Base-by-base conservation (phyloP, 2,329 filamentous ascomycete species). In the Colletotrichum gigasporum region DNA sequence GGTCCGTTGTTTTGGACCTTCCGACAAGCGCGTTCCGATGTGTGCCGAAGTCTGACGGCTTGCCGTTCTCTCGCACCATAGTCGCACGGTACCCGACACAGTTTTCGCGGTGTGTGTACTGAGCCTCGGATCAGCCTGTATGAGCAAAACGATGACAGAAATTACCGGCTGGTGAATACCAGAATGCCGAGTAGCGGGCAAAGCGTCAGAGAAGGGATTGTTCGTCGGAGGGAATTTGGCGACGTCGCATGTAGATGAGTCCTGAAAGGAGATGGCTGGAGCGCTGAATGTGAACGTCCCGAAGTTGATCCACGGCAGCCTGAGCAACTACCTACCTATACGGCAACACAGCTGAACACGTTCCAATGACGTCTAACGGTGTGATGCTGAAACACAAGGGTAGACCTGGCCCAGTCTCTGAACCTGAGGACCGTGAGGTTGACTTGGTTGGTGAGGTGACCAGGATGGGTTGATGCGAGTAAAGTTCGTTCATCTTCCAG, bases 371-470 rank as follows among this genome's bases (percentile, higher is more conserved):
- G 26, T 55, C 16, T 22, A 11, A 20, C 16, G 16, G 18, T 50
- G 39, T 50, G 18, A 41, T 56, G 41, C 20, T 55, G 37, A 55
- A 55, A 55, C 48, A 14, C 39, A 30, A 48, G 28, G 47, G 18
- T 12, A 59, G n/a, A n/a, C 24, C 39, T 32, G 22, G 26, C 34
- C 32, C 24, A 18, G 28, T 28, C 30, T 30, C 22, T 7, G 37
- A 30, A 24, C 22, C 22, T 7, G 37, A 30, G 30, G n/a, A 34
- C 24, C 16, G 16, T 22, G 11, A n/a, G 24, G 45, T 7, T 12
- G 39, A 24, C 34, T 22, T 47, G 5, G 45, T 58, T 28, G 52
- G 18, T 26, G 16, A 58, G 53, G 30, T 22, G 28, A 45, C 54
- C 37, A 10, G 34, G 14, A 44, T 9, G 18, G 24, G 34, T 28